Base-by-base conservation (phyloP, 2,329 filamentous ascomycete genomes). In the Myriosclerotinia scirpicola region DNA sequence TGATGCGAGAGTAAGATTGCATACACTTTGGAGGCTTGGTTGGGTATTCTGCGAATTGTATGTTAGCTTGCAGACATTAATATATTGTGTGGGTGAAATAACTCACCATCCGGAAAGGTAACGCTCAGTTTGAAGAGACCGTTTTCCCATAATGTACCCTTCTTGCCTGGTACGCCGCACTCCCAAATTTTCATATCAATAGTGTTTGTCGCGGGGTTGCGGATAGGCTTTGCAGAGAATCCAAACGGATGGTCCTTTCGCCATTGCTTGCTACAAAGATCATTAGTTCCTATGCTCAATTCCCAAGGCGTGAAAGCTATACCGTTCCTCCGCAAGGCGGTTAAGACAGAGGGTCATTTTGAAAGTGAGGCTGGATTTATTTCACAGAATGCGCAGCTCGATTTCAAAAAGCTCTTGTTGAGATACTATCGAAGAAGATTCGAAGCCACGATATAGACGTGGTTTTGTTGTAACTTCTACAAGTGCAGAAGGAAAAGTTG, bases 21-120 rank as follows among this genome's bases (percentile, higher is more conserved):
- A 79, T 87, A 97, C 95, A 99, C 81, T 99, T 99, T 1, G 95
- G 95, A 42, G 95, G 95, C 80, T 99, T 99, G 62, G 96, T 99
- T 20, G 95, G 95, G 78, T 99, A 99, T 76, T 99, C 95, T 97
- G 75, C 71, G 56, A 70, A 70, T 55, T 62, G 30, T 64, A 46
- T 36, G 55, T 77, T 71, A 78, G 73, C 64, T 55, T 63, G 55
- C 62, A 22, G 65, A 9, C 2, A 46, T 14, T 20, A 44, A 26
- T 9, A 46, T 20, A n/a, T 44, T 5, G 5, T 40, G 3, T 12
- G 22, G 9, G 40, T 38, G 12, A 30, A 44, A 20, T 3, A 53
- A 80, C 87, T 78, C 80, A 95, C 93, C 93, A 75, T 99, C 95
- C 0, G 96, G 95, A 74, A 99, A 99, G 14, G 85, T 87, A 74